Evolutionary conservation across 164 flowering plant genomes (phyloP), one percentile per base, ranked within the genome.

Genomic region (Magnolia sinica): DNA sequence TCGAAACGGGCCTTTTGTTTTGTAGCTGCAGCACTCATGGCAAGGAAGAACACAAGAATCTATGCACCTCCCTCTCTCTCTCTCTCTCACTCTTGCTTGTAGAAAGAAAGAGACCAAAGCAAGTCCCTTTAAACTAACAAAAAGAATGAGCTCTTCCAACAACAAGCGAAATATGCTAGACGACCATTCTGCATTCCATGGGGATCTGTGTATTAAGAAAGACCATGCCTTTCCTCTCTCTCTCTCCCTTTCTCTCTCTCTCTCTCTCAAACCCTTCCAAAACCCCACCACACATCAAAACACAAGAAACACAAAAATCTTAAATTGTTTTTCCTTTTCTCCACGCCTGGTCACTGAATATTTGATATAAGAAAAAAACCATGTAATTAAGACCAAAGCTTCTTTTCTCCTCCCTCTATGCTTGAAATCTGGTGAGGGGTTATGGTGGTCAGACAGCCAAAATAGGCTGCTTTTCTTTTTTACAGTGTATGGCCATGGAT

Each of bases 181-280:
- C 5, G 45, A 37, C 45, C 45, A 37, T 37, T 37, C 85, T 73
- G 87, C 87, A 86, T 83, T 80, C 87, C 86, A 87, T 92, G 81
- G 95, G 95, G 95, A 92, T 92, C 94, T 87, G 97, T 89, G 95
- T 81, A 74, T 61, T 80, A 85, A 81, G 86, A 87, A 87, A 86
- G 87, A 83, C 86, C 85, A 76, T 78, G 79, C 52, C 72, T 77
- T 74, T 75, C 73, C 74, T 70, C 71, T 59, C 59, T 65, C 74
- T 37, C 18, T 6, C 20, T 14, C 52, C 70, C 72, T 27, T n/a
- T n/a, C 68, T 8, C 7, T 58, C 14, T 65, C 23, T 24, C 3
- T 2, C 20, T 24, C 68, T 63, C 31, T 64, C 24, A 13, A 27
- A 73, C 13, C 24, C 50, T n/a, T 27, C 22, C 13, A 7, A 24